phyloP scores from a whole-genome alignment of 2,329 filamentous ascomycete species.

The Amesomyces nigricolor region DNA sequence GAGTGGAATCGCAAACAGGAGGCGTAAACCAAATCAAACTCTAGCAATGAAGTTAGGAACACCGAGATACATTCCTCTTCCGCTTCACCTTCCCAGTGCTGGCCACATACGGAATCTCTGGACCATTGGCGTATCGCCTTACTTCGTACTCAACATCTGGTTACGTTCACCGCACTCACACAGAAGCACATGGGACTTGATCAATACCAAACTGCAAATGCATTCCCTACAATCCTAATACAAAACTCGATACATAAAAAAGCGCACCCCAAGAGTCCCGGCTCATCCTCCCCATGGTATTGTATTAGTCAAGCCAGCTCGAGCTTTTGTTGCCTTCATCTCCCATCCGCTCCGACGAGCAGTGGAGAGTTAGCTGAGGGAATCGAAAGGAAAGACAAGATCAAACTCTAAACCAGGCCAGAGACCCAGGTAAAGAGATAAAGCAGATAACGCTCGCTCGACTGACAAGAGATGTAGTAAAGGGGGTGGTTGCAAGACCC shows the following conservation, averaged over 20 bases:
- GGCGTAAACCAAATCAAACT: not conserved
- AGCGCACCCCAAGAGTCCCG: not conserved
- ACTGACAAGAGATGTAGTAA: not conserved
- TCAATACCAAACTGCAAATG: not conserved
- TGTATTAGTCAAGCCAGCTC: constrained; percentile 18
- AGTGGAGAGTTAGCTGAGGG: not conserved
- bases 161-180: not conserved
- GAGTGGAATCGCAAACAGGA: constrained; percentile 66
- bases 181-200: not conserved
- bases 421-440: not conserved
- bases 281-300: constrained; percentile 1
- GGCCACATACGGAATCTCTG: no score
- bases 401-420: not conserved
- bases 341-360: not conserved
- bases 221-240: constrained; percentile 3
- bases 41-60: no score
- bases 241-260: constrained; percentile 7
- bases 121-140: no score
- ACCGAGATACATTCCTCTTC: no score
- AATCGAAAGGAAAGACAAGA: not conserved
- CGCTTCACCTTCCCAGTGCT: no score
- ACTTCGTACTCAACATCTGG: no score
- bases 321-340: not conserved
- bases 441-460: constrained; percentile 11
- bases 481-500: not conserved